A percentile compares a stretch with the other conserved stretches of the same genome.
Evolutionary conservation across 345 rosid genomes (phyloP).

Genomic region (Gossypium raimondii): DNA sequence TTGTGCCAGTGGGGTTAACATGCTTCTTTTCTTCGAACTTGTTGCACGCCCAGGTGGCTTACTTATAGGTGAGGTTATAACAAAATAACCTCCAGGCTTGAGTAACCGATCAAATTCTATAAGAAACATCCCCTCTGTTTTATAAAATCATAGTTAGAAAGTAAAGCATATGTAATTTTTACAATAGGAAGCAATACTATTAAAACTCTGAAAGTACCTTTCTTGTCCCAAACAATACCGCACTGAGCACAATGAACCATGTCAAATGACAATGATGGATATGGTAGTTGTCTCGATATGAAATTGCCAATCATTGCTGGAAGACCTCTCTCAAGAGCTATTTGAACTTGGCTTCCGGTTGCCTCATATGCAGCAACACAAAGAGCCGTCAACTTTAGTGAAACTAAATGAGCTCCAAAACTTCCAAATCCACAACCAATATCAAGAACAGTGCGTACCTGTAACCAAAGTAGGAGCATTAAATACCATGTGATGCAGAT

Average conservation of each 20-base stretch:
- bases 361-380: conserved; percentile 91
- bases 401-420: conserved; percentile 90
- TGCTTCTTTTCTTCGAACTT: conserved; percentile 48
- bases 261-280: conserved; percentile 80
- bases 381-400: conserved; percentile 72
- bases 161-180: not conserved
- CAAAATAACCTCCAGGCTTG: conserved; percentile 95
- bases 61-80: conserved; percentile 68
- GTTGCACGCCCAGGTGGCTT: conserved; percentile 50
- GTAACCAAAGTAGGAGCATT: conserved; percentile 15
- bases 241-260: conserved; percentile 99
- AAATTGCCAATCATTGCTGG: conserved; percentile 95
- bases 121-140: conserved; percentile 80
- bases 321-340: conserved; percentile 97
- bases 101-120: conserved; percentile 90
- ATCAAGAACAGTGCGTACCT: conserved; percentile 79
- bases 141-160: conserved; percentile 23
- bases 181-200: not conserved
- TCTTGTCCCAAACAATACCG: conserved; percentile 77
- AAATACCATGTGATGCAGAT: not conserved
- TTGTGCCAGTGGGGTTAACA: conserved; percentile 49
- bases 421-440: conserved; percentile 99
- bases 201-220: conserved; percentile 44
- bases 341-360: conserved; percentile 95
- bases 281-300: conserved; percentile 78